Percentiles rank a stretch among this genome's conserved stretches.
Evolutionary conservation across 345 rosid genomes (phyloP).

Genomic region (Camelina sativa): DNA sequence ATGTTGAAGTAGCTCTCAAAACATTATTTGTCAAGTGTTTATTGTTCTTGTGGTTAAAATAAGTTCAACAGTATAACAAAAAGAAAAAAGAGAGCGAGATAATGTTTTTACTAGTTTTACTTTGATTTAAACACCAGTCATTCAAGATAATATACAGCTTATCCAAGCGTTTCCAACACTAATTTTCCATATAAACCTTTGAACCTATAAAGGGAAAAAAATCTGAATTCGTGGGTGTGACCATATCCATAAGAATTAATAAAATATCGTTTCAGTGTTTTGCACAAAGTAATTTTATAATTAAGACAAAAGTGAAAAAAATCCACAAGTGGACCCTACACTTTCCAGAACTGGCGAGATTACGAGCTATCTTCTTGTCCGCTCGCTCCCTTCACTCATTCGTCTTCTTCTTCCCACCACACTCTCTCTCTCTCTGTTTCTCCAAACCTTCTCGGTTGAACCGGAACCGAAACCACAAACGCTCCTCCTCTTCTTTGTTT

Average conservation of each 20-base stretch:
- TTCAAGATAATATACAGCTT: neutral
- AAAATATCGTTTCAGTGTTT: slow-evolving; percentile 2
- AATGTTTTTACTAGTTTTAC: neutral
- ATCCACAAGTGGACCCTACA: slow-evolving; percentile 38
- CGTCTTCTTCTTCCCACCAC: slow-evolving; percentile 34
- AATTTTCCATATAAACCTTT: neutral
- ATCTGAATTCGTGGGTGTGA: neutral
- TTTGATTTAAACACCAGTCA: neutral
- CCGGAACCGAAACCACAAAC: neutral
- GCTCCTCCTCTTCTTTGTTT: slow-evolving; percentile 7
- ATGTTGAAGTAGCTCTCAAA: neutral
- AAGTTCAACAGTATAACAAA: neutral
- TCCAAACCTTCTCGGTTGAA: neutral
- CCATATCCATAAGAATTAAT: slow-evolving; percentile 28
- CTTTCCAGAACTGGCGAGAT: slow-evolving; percentile 40
- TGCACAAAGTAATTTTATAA: neutral
- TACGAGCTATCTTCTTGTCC: slow-evolving; percentile 57
- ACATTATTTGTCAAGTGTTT: neutral
- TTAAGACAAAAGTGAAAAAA: slow-evolving; percentile 32
- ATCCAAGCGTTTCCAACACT: neutral
- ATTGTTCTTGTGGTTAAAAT: neutral
- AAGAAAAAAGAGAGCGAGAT: neutral
- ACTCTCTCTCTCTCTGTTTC: slow-evolving; percentile 11
- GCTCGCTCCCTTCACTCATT: slow-evolving; percentile 45
- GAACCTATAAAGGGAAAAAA: slow-evolving; percentile 4